Evolutionary conservation across 2,329 filamentous ascomycete species (phyloP).

Genomic region (Onygenales sp.): DNA sequence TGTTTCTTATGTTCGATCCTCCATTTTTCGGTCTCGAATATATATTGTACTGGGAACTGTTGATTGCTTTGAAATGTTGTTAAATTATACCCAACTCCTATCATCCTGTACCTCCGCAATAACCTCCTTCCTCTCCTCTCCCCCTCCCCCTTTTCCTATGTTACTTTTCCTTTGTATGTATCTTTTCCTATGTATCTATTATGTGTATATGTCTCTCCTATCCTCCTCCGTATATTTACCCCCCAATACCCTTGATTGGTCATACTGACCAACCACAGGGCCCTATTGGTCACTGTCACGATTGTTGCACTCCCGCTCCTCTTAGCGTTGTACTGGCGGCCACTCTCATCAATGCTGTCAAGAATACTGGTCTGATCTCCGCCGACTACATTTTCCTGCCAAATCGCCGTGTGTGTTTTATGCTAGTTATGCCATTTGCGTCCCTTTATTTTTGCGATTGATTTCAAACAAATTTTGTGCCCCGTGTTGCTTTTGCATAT

Average conservation of each 20-base stretch:
- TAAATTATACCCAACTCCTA: conserved; percentile 7
- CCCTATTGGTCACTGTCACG: conserved; percentile 18
- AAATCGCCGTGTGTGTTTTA: too few relatives aligned
- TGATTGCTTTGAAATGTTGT: neutral
- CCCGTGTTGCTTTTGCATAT: too few relatives aligned
- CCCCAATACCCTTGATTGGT: conserved; percentile 3
- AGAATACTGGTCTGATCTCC: neutral
- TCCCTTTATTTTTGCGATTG: too few relatives aligned
- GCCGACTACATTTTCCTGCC: too few relatives aligned
- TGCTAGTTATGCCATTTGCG: too few relatives aligned
- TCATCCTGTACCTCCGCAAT: neutral
- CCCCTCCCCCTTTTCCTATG: neutral
- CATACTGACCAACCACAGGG: conserved; percentile 25
- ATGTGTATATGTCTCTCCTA: conserved; percentile 2
- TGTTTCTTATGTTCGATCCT: conserved; percentile 6
- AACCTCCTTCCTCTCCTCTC: neutral
- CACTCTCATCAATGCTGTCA: conserved; percentile 5
- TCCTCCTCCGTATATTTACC: neutral
- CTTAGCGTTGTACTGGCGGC: conserved; percentile 22
- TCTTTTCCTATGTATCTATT: neutral
- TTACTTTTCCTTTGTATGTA: neutral
- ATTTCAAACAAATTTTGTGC: too few relatives aligned
- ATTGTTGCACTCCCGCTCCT: conserved; percentile 18
- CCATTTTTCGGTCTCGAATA: neutral
- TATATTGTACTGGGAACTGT: neutral